A percentile compares a stretch with the other conserved stretches of the same genome.
phyloP scores from a whole-genome alignment of 495 filamentous ascomycete species.

The Halenospora varia region DNA sequence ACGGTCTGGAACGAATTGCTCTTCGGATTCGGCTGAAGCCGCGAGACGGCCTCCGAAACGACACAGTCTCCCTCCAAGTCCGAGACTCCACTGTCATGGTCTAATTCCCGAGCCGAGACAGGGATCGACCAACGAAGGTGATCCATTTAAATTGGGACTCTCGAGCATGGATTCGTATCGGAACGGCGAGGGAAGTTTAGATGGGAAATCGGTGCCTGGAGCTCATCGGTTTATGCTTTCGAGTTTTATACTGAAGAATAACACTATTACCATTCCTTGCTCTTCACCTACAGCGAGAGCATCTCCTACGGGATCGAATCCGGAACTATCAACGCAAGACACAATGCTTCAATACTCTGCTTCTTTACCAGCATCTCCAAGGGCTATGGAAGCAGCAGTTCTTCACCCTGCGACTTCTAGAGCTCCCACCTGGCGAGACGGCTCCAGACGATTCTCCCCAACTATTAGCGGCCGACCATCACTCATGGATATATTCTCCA shows the following conservation, averaged over 20 bases:
- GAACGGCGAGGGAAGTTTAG: background rate
- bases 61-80: slow-evolving; percentile 28
- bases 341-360: background rate
- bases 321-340: slow-evolving; percentile 7
- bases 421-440: slow-evolving; percentile 14
- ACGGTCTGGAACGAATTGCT: background rate
- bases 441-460: slow-evolving; percentile 11
- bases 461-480: slow-evolving; percentile 7
- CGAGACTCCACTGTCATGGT: slow-evolving; percentile 36
- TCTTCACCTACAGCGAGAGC: background rate
- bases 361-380: background rate
- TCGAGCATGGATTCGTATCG: slow-evolving; percentile 5
- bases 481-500: slow-evolving; percentile 15
- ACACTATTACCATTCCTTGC: slow-evolving; percentile 15
- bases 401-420: background rate
- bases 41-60: background rate
- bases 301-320: slow-evolving; percentile 12
- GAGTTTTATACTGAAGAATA: slow-evolving; percentile 17
- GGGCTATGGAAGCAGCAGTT: background rate
- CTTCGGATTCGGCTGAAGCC: background rate
- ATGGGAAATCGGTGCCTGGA: background rate
- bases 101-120: slow-evolving; percentile 32
- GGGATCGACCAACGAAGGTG: slow-evolving; percentile 23
- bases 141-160: slow-evolving; percentile 8
- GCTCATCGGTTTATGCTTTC: slow-evolving; percentile 31